Conservation (phyloP, 1,139 yeast species). For the Chernovozyma aurita region DNA sequence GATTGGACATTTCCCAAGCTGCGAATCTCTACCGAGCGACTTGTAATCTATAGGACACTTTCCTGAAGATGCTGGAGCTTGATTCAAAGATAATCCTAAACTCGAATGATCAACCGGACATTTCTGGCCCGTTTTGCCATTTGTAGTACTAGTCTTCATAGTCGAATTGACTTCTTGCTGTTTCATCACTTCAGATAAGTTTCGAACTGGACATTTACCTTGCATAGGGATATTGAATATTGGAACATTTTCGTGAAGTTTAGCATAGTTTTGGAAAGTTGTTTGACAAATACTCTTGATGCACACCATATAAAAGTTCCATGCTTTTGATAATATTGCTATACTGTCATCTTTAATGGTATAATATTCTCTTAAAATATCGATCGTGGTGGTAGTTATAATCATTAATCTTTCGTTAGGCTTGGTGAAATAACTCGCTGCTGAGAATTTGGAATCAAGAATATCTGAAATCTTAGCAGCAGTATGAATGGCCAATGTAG, state of each 20-base stretch:
- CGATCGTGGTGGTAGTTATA: conserved; percentile 12
- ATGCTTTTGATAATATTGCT: conserved; percentile 29
- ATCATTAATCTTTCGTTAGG: neutral
- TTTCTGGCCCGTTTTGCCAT: neutral
- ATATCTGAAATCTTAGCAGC: neutral
- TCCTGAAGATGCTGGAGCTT: neutral
- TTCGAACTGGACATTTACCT: conserved; percentile 14
- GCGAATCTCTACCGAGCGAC: conserved; percentile 2
- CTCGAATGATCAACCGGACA: conserved; percentile 6
- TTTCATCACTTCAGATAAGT: neutral
- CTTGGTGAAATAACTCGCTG: neutral
- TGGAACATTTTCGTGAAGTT: conserved; percentile 32
- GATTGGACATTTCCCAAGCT: conserved; percentile 16
- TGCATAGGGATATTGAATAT: conserved; percentile 16
- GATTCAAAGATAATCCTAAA: neutral
- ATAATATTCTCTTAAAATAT: conserved; percentile 12
- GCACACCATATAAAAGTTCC: conserved; percentile 41
- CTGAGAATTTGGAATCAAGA: conserved; percentile 1
- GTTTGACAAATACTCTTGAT: conserved; percentile 27
- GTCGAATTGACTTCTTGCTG: neutral
- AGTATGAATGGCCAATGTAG: neutral
- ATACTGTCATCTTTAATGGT: conserved; percentile 19
- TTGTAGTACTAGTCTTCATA: neutral
- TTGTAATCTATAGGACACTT: conserved; percentile 7
- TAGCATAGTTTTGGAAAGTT: conserved; percentile 28